phyloP scores from a whole-genome alignment of 2,329 filamentous ascomycete genomes.

The Fusarium sambucinum region DNA sequence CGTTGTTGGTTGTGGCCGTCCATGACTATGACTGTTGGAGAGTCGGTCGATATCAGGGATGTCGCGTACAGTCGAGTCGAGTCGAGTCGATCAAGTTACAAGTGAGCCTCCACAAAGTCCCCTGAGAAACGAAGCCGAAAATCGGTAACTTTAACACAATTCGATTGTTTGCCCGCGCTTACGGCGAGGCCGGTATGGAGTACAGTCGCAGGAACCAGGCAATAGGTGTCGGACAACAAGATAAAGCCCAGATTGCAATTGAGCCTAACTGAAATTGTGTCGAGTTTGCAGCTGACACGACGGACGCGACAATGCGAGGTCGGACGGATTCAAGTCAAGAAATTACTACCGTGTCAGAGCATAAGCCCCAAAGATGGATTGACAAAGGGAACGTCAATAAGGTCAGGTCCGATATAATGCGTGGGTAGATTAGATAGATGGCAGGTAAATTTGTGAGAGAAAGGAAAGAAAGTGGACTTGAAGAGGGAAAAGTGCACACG shows the following conservation, averaged over 20 bases:
- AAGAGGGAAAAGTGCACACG: constrained; percentile 38
- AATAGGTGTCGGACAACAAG: constrained; percentile 20
- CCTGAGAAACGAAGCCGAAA: constrained; percentile 15
- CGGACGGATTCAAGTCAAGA: constrained; percentile 5
- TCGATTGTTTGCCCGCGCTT: constrained; percentile 12
- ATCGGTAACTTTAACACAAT: constrained; percentile 1
- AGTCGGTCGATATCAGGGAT: constrained; percentile 22
- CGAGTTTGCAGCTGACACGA: constrained; percentile 9
- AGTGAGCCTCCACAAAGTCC: constrained; percentile 9
- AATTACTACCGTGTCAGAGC: constrained; percentile 36
- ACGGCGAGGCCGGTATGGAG: constrained; percentile 12
- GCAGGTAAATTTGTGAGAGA: constrained; percentile 22
- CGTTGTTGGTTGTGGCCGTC: constrained; percentile 48
- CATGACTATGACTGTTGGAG: constrained; percentile 45
- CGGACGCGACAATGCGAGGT: constrained; percentile 24
- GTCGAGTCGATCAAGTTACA: constrained; percentile 16
- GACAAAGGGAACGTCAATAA: constrained; percentile 1
- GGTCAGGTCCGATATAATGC: constrained; percentile 12
- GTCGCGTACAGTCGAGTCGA: constrained; percentile 21
- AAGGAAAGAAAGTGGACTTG: constrained; percentile 32
- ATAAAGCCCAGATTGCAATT: constrained; percentile 8
- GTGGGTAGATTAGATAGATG: constrained; percentile 6
- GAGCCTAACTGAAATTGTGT: not conserved
- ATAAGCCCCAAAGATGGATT: constrained; percentile 26
- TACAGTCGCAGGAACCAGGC: constrained; percentile 15